These are phyloP conservation scores for Cucumis cinereus DNA, from an alignment of 306 rosid species.

Conservation along the genomic window DNA sequence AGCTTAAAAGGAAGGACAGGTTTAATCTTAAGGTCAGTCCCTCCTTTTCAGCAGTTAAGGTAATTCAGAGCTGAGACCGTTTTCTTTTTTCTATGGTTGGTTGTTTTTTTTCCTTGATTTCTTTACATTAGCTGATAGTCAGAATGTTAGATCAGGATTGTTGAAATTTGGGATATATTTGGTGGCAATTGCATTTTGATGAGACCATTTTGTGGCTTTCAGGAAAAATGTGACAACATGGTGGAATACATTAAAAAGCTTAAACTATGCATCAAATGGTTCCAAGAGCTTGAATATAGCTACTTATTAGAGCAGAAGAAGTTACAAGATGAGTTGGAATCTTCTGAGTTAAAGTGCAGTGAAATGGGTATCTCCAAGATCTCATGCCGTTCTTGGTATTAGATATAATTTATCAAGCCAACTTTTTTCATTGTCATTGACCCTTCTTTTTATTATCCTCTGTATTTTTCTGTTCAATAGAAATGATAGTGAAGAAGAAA, in stretches of 20 bases:
- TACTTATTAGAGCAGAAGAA: constrained; percentile 73
- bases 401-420: neutral
- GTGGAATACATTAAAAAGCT: constrained; percentile 85
- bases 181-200: constrained; percentile 1
- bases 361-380: constrained; percentile 47
- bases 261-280: constrained; percentile 85
- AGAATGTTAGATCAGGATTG: neutral
- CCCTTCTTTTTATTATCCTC: neutral
- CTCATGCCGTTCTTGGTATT: neutral
- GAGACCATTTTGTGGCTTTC: constrained; percentile 1
- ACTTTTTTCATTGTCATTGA: neutral
- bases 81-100: neutral
- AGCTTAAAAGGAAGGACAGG: constrained; percentile 75
- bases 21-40: constrained; percentile 78
- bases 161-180: neutral
- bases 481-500: constrained; percentile 55
- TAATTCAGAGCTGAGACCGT: neutral
- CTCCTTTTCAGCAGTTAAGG: constrained; percentile 15
- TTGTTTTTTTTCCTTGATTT: neutral
- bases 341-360: constrained; percentile 49
- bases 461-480: constrained; percentile 18
- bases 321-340: constrained; percentile 47
- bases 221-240: constrained; percentile 96
- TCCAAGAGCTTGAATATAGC: constrained; percentile 80
- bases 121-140: constrained; percentile 9